Percentiles rank a stretch among this genome's conserved stretches.
Conservation (phyloP, 306 rosid species). For the Lathyrus aphaca region DNA sequence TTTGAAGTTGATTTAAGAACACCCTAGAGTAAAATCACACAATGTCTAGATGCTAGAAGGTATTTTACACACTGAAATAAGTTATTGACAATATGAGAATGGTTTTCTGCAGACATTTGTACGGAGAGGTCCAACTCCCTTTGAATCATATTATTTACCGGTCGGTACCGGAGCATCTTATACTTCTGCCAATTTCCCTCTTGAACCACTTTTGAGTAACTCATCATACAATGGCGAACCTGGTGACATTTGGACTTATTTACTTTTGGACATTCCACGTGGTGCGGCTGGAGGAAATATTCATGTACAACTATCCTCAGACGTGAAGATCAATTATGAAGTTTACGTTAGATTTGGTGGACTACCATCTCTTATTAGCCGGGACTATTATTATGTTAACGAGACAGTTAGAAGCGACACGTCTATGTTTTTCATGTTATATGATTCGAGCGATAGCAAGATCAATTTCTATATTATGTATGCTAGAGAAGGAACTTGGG, state of each 20-base stretch:
- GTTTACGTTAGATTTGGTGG: slow-evolving; percentile 90
- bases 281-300: slow-evolving; percentile 94
- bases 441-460: slow-evolving; percentile 65
- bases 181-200: slow-evolving; percentile 69
- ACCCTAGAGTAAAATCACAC: too few species aligned
- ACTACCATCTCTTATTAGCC: slow-evolving; percentile 71
- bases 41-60: neutral
- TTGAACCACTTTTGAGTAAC: slow-evolving; percentile 72
- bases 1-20: too few species aligned
- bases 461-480: slow-evolving; percentile 81
- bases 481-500: slow-evolving; percentile 94
- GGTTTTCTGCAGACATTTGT: slow-evolving; percentile 81
- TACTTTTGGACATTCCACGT: slow-evolving; percentile 72
- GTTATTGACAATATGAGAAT: slow-evolving; percentile 55
- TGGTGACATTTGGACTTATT: slow-evolving; percentile 75
- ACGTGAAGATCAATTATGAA: slow-evolving; percentile 63
- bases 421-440: slow-evolving; percentile 72
- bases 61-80: slow-evolving; percentile 38
- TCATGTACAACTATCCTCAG: slow-evolving; percentile 64
- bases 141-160: slow-evolving; percentile 88
- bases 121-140: slow-evolving; percentile 62
- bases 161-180: slow-evolving; percentile 50
- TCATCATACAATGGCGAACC: slow-evolving; percentile 48
- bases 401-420: slow-evolving; percentile 72
- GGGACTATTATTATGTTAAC: slow-evolving; percentile 89